Percentiles rank a stretch among this genome's conserved stretches.
These are phyloP conservation scores for Cunninghamia lanceolata DNA, from an alignment of 75 land plant species.

Conservation along the genomic window DNA sequence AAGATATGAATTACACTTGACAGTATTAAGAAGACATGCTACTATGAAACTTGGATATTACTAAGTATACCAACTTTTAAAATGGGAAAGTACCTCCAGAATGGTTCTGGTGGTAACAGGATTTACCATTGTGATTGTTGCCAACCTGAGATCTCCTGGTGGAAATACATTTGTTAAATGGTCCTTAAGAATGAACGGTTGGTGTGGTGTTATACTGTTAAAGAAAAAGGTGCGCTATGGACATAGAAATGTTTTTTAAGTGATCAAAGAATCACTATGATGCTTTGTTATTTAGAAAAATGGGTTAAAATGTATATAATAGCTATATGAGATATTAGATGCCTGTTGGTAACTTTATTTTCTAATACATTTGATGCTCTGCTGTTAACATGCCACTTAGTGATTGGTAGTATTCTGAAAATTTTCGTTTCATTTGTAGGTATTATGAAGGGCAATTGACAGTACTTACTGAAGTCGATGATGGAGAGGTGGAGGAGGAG, in stretches of 20 bases:
- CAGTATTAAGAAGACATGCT: not conserved
- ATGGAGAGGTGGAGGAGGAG: slow-evolving; percentile 23
- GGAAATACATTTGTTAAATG: not conserved
- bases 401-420: not conserved
- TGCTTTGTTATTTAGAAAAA: not conserved
- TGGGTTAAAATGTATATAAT: not conserved
- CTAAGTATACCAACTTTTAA: not conserved
- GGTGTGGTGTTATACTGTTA: not conserved
- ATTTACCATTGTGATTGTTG: not conserved
- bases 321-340: not conserved
- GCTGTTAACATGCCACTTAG: not conserved
- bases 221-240: not conserved
- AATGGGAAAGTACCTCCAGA: not conserved
- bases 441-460: slow-evolving; percentile 92
- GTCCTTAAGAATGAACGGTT: not conserved
- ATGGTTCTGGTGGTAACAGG: not conserved
- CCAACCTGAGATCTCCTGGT: not conserved
- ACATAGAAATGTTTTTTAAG: not conserved
- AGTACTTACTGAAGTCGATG: slow-evolving; percentile 56
- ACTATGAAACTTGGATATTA: not conserved
- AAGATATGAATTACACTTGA: not conserved
- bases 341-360: not conserved
- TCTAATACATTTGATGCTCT: not conserved
- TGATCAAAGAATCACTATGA: not conserved
- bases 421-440: slow-evolving; percentile 32